Evolutionary conservation across 768 basidiomycete species (phyloP).

Genomic region (Hericium erinaceus): DNA sequence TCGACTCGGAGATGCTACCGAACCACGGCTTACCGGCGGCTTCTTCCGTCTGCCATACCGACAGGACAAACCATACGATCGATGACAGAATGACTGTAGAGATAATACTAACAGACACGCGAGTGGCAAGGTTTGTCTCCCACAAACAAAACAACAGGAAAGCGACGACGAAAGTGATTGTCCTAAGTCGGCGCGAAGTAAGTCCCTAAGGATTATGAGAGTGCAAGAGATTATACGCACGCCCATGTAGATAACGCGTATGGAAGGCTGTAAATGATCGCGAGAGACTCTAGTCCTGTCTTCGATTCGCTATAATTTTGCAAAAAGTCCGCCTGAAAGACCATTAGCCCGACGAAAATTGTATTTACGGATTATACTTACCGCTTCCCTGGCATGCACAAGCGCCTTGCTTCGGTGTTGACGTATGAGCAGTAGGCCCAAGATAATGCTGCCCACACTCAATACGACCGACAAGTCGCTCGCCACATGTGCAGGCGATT

Average conservation of each 20-base stretch:
- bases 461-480: constrained; percentile 3
- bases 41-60: neutral
- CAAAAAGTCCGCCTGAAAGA: constrained; percentile 17
- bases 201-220: too few relatives aligned
- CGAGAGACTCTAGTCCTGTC: constrained; percentile 41
- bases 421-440: constrained; percentile 6
- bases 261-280: constrained; percentile 46
- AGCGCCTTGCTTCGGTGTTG: constrained; percentile 3
- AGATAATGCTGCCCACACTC: constrained; percentile 8
- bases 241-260: constrained; percentile 29
- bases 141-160: constrained; percentile 5
- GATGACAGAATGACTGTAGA: neutral
- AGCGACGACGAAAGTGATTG: constrained; percentile 2
- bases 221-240: constrained; percentile 1
- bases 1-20: too few relatives aligned
- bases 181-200: too few relatives aligned
- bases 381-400: too few relatives aligned
- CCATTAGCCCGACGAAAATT: neutral
- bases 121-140: constrained; percentile 1
- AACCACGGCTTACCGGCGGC: neutral
- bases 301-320: constrained; percentile 15
- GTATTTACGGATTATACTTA: too few relatives aligned
- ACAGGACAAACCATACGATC: neutral
- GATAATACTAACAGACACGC: neutral
- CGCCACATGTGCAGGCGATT: too few relatives aligned